Conservation (phyloP, 2,329 filamentous ascomycete species). For the Balansia obtecta region DNA sequence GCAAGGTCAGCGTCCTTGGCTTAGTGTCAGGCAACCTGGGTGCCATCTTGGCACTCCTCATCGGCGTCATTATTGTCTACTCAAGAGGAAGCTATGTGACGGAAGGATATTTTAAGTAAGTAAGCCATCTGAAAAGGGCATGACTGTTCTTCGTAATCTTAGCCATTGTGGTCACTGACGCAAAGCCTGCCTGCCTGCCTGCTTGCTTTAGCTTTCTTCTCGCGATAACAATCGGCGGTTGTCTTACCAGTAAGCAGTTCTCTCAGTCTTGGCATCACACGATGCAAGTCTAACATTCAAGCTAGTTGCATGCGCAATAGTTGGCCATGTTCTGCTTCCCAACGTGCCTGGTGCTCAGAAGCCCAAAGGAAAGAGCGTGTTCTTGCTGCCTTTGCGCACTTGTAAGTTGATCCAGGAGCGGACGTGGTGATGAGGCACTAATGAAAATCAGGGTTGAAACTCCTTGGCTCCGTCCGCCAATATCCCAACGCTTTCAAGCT, state of each 20-base stretch:
- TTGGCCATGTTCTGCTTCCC: slow-evolving; percentile 10
- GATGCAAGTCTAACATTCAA: neutral
- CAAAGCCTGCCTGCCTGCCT: neutral
- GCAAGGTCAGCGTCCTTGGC: slow-evolving; percentile 10
- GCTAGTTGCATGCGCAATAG: slow-evolving; percentile 7
- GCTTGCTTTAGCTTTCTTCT: slow-evolving; percentile 7
- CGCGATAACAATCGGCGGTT: slow-evolving; percentile 10
- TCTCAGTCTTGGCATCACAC: neutral
- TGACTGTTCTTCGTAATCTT: neutral
- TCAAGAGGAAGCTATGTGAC: slow-evolving; percentile 8
- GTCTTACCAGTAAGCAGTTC: slow-evolving; percentile 9
- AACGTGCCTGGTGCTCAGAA: slow-evolving; percentile 7
- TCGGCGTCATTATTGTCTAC: slow-evolving; percentile 12
- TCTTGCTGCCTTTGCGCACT: slow-evolving; percentile 9
- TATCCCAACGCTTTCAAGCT: slow-evolving; percentile 13
- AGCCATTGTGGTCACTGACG: neutral
- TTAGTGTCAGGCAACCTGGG: slow-evolving; percentile 10
- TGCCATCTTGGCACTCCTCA: slow-evolving; percentile 10
- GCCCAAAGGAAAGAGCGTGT: slow-evolving; percentile 7
- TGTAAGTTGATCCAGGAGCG: slow-evolving; percentile 3
- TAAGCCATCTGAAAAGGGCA: neutral
- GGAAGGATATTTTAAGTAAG: slow-evolving; percentile 12
- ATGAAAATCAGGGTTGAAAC: slow-evolving; percentile 6
- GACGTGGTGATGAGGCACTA: neutral
- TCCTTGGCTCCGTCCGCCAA: slow-evolving; percentile 9